Evolutionary conservation across 768 basidiomycete genomes (phyloP).

Genomic region (Leccinellum rugosiceps): DNA sequence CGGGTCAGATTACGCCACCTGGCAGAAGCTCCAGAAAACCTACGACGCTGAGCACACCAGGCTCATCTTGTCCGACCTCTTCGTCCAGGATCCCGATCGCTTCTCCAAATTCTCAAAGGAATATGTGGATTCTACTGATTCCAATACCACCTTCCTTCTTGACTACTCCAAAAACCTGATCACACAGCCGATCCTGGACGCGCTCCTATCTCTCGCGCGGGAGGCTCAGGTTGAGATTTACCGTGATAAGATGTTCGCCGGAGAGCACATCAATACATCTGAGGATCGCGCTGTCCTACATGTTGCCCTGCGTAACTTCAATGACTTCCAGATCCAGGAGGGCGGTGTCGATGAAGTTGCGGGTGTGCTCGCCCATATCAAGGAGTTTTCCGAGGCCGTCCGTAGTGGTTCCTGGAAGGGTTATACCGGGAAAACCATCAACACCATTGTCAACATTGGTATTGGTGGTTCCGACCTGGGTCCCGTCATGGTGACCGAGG

Average conservation of each 20-base stretch:
- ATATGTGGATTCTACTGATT: slow-evolving; percentile 64
- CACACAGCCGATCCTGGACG: slow-evolving; percentile 76
- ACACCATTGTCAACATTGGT: slow-evolving; percentile 96
- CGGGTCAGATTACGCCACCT: slow-evolving; percentile 73
- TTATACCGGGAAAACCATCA: slow-evolving; percentile 94
- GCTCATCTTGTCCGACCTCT: slow-evolving; percentile 90
- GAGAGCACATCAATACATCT: slow-evolving; percentile 97
- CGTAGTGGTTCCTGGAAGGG: slow-evolving; percentile 92
- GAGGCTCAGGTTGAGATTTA: slow-evolving; percentile 84
- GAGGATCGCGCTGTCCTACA: slow-evolving; percentile 97
- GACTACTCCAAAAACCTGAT: slow-evolving; percentile 98
- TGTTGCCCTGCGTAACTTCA: slow-evolving; percentile 80
- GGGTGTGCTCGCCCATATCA: slow-evolving; percentile 86
- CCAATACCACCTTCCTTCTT: slow-evolving; percentile 78
- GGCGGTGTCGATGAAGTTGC: slow-evolving; percentile 78
- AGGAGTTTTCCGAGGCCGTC: slow-evolving; percentile 81
- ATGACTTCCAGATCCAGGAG: slow-evolving; percentile 79
- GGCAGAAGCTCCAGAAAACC: slow-evolving; percentile 86
- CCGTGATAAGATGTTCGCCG: slow-evolving; percentile 92
- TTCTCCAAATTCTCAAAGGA: slow-evolving; percentile 82
- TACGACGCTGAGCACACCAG: slow-evolving; percentile 69
- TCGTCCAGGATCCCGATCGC: slow-evolving; percentile 80
- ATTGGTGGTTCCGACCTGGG: slow-evolving; percentile 98
- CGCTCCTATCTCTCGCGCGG: slow-evolving; percentile 74
- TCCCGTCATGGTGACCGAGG: slow-evolving; percentile 99